Conservation (phyloP, 2,329 filamentous ascomycete species). For the Aspergillus vadensis region DNA sequence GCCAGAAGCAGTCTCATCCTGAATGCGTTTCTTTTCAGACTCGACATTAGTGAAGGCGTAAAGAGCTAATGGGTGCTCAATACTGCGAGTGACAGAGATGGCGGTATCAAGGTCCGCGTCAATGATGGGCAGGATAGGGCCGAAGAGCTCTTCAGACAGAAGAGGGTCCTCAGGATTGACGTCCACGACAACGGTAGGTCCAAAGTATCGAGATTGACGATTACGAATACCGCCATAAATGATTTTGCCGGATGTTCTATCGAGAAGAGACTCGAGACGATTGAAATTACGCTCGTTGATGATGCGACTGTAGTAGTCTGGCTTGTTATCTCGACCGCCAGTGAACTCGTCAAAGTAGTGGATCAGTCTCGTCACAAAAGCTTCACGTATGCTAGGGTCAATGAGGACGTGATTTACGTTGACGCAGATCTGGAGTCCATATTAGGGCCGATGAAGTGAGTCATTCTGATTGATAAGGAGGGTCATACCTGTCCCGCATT, state of each 20-base stretch:
- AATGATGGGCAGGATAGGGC: conserved; percentile 47
- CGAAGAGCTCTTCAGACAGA: conserved; percentile 51
- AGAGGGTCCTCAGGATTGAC: conserved; percentile 42
- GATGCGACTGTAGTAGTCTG: conserved; percentile 37
- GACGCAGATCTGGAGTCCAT: conserved; percentile 32
- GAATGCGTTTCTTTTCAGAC: conserved; percentile 34
- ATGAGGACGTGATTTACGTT: conserved; percentile 50
- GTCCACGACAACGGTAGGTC: conserved; percentile 44
- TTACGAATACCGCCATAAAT: conserved; percentile 39
- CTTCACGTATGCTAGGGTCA: conserved; percentile 42
- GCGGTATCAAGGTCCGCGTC: conserved; percentile 32
- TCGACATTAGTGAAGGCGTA: conserved; percentile 46
- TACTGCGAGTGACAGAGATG: conserved; percentile 26
- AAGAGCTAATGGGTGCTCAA: conserved; percentile 43
- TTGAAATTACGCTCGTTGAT: conserved; percentile 49
- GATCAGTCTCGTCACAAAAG: conserved; percentile 39
- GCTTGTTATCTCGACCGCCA: conserved; percentile 19
- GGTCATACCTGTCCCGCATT: conserved; percentile 45
- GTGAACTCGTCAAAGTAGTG: conserved; percentile 39
- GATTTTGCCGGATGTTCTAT: conserved; percentile 41
- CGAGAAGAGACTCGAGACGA: conserved; percentile 42
- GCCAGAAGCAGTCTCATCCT: conserved; percentile 6
- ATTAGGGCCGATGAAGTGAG: background rate
- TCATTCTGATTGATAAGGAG: background rate
- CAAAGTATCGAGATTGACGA: conserved; percentile 33